phyloP scores from a whole-genome alignment of 2,329 filamentous ascomycete species.

The Monosporascus sp. region DNA sequence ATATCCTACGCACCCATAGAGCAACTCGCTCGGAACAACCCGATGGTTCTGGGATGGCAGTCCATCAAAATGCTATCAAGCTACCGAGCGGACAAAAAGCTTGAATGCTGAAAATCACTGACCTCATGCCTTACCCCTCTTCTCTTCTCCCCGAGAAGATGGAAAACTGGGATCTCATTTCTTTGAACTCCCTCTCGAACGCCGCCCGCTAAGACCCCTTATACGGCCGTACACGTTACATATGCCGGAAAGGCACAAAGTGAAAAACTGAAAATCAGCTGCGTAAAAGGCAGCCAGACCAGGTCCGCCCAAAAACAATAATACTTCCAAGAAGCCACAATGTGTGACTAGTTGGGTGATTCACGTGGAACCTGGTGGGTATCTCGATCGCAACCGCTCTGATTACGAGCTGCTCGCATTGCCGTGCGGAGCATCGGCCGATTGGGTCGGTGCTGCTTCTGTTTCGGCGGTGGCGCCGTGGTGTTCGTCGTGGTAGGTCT shows the following conservation, averaged over 20 bases:
- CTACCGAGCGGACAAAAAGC: no score
- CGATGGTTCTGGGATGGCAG: no score
- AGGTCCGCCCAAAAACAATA: not conserved
- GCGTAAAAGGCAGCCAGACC: not conserved
- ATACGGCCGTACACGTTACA: not conserved
- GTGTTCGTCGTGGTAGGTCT: constrained; percentile 17
- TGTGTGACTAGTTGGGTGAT: not conserved
- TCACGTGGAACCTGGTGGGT: not conserved
- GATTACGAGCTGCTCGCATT: not conserved
- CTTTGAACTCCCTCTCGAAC: not conserved
- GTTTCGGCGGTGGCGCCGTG: constrained; percentile 6
- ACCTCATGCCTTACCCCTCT: not conserved
- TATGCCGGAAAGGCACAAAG: not conserved
- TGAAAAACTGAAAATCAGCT: not conserved
- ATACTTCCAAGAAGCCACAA: not conserved
- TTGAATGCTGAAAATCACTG: no score
- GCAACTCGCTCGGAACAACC: no score
- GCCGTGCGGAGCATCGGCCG: not conserved
- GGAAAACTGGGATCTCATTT: no score
- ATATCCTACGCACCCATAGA: no score
- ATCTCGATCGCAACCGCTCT: not conserved
- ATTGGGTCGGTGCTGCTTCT: constrained; percentile 1
- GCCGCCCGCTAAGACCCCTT: not conserved
- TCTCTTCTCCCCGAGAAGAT: not conserved
- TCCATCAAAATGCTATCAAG: no score